Base-by-base conservation (phyloP, 2,329 filamentous ascomycete genomes). In the Hymenoscyphus scutula region DNA sequence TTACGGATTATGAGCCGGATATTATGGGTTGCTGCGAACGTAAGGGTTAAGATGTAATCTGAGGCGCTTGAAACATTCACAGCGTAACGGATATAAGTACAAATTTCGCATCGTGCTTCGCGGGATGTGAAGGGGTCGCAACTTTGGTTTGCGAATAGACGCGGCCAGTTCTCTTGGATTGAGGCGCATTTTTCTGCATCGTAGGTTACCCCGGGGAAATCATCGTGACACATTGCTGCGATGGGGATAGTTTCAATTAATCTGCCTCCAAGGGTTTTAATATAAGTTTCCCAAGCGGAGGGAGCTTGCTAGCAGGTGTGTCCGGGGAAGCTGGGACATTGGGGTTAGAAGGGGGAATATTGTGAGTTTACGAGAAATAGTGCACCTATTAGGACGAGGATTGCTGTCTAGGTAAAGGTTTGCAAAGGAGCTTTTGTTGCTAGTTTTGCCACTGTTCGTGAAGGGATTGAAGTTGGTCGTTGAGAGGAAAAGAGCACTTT, bases 1-100 rank as follows among this genome's bases (percentile, higher is more conserved):
- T 84, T 83, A 62, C 81, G 78, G 62, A 86, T 78, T 29, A 77
- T 76, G 1, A 80, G 68, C 1, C 78, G 74, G 45, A 80, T 71
- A 56, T 77, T 76, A 7, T 73, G 60, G 56, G 63, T 62, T 56
- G 64, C 66, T 25, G 74, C 75, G 62, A 78, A 78, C 5, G 64
- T 62, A n/a, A 78, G 66, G 3, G 75, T 76, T 10, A 74, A 69
- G 5, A 15, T 45, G 19, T 70, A 60, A 45, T 71, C 64, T 17
- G 62, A 56, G 0, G 60, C 25, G 4, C 58, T 53, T 27, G 65
- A 65, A 6, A 66, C 71, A 34, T 70, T 69, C 51, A 74, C 64
- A 8, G 64, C 60, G 58, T 74, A 73, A 17, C 45, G 32, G 10
- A 61, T 55, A 59, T 64, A 63, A 19, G 23, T 61, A 7, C 51